Evolutionary conservation across 176 grass and related monocot species (phyloP).

Genomic region (Stipa capillata): DNA sequence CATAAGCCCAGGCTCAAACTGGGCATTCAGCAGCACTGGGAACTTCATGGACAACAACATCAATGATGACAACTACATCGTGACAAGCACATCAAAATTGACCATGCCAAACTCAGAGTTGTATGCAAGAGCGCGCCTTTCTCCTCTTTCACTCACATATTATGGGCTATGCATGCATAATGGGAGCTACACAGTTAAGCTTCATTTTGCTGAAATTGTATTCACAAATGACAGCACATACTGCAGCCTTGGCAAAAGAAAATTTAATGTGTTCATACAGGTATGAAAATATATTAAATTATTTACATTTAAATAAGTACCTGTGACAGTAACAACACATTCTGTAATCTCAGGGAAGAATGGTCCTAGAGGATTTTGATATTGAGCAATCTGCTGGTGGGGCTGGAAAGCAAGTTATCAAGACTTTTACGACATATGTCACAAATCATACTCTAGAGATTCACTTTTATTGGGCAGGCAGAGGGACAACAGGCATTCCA

Average conservation of each 20-base stretch:
- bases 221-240: conserved; percentile 78
- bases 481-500: conserved; percentile 83
- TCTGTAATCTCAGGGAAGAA: conserved; percentile 47
- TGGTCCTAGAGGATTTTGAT: conserved; percentile 86
- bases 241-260: conserved; percentile 73
- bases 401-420: conserved; percentile 45
- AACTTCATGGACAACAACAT: conserved; percentile 83
- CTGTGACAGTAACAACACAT: not conserved
- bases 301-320: not conserved
- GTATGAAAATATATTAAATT: conserved; percentile 24
- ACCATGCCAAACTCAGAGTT: conserved; percentile 42
- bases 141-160: conserved; percentile 87
- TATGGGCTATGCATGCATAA: conserved; percentile 84
- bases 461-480: conserved; percentile 81
- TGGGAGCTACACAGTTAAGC: conserved; percentile 69
- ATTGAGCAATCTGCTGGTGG: conserved; percentile 57
- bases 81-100: conserved; percentile 44
- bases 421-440: conserved; percentile 47
- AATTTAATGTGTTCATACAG: conserved; percentile 93
- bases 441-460: conserved; percentile 66
- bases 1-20: conserved; percentile 44
- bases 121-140: conserved; percentile 72
- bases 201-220: conserved; percentile 83
- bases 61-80: conserved; percentile 69
- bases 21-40: conserved; percentile 91